phyloP scores from a whole-genome alignment of 2,329 filamentous ascomycete species.

The Massarina eburnea region DNA sequence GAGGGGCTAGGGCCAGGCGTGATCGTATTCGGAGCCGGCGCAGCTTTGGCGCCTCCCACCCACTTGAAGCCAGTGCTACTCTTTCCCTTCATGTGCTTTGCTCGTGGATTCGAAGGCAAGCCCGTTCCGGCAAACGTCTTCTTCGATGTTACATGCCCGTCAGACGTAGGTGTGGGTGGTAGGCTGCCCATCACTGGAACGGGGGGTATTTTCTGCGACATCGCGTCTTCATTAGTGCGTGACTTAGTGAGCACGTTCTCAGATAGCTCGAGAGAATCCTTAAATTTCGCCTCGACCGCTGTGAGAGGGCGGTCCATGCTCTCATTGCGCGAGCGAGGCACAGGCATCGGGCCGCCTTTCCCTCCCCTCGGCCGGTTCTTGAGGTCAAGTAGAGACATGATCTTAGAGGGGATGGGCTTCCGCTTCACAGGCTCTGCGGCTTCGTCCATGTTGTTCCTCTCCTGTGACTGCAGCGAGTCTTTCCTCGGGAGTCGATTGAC shows the following conservation, averaged over 20 bases:
- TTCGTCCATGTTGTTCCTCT: slow-evolving; percentile 6
- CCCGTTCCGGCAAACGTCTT: slow-evolving; percentile 27
- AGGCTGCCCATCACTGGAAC: slow-evolving; percentile 14
- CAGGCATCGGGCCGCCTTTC: slow-evolving; percentile 24
- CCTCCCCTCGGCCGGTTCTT: slow-evolving; percentile 32
- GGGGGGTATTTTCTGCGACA: slow-evolving; percentile 7
- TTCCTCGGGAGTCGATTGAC: slow-evolving; percentile 24
- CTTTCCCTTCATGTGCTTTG: slow-evolving; percentile 36
- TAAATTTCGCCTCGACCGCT: background rate
- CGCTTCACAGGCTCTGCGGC: slow-evolving; percentile 23
- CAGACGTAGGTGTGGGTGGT: slow-evolving; percentile 38
- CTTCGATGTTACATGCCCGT: slow-evolving; percentile 27
- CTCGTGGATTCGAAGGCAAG: slow-evolving; percentile 34
- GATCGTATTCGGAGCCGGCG: slow-evolving; percentile 16
- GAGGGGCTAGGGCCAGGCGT: slow-evolving; percentile 36
- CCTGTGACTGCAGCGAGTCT: slow-evolving; percentile 32
- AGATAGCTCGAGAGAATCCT: background rate
- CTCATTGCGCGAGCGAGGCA: slow-evolving; percentile 20
- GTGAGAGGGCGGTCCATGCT: slow-evolving; percentile 10
- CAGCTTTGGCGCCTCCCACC: slow-evolving; percentile 26
- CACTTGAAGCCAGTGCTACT: slow-evolving; percentile 42
- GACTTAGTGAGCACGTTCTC: background rate
- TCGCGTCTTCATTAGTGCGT: slow-evolving; percentile 1
- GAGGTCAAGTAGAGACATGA: slow-evolving; percentile 32
- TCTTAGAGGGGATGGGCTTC: slow-evolving; percentile 27